Evolutionary conservation across 1,284 basidiomycete species (phyloP), one percentile per base, ranked within the genome.

Genomic region (Cryptococcus deneoformans): DNA sequence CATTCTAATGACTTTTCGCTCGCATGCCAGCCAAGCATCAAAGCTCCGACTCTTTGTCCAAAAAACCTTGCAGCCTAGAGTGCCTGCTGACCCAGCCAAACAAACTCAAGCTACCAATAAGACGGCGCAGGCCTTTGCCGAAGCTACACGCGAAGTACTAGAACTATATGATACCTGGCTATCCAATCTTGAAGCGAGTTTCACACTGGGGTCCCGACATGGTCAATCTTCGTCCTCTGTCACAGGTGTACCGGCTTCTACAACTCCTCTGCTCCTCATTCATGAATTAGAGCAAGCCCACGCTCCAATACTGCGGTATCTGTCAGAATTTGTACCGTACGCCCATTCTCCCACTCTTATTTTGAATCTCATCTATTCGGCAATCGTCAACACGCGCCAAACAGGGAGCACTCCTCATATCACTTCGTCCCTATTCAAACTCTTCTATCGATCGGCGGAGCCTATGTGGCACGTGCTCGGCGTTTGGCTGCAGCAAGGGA

Each of bases 101-200:
- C 40, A 29, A 29, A 11, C 1, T 44, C 43, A 44, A 44, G 20
- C 34, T 64, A 16, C 59, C 46, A 46, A 68, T 1, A 83, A 83
- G 44, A 91, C 89, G 0, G 76, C 87, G 11, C 88, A 92, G 69
- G 90, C 91, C 0, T 91, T 91, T 69, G 84, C 87, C 0, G 88
- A 89, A 57, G 87, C 87, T 0, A 77, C 90, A 46, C 84, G 86
- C 49, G 60, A 72, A 7, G 82, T 87, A 54, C 73, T 91, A 3
- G 79, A 80, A 14, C 62, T 64, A 0, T 84, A 90, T 57, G 83
- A 88, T 56, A 65, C 64, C 3, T 92, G 89, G 89, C 87, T 88
- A 61, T 84, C 89, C 0, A 73, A 75, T 1, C 80, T 80, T 49
- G 90, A 93, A 74, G 83, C 86, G 60, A 77, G 78, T 0, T 86